A percentile compares a stretch with the other conserved stretches of the same genome.
Evolutionary conservation across 2,329 filamentous ascomycete genomes (phyloP).

Genomic region (Gremmenia infestans): DNA sequence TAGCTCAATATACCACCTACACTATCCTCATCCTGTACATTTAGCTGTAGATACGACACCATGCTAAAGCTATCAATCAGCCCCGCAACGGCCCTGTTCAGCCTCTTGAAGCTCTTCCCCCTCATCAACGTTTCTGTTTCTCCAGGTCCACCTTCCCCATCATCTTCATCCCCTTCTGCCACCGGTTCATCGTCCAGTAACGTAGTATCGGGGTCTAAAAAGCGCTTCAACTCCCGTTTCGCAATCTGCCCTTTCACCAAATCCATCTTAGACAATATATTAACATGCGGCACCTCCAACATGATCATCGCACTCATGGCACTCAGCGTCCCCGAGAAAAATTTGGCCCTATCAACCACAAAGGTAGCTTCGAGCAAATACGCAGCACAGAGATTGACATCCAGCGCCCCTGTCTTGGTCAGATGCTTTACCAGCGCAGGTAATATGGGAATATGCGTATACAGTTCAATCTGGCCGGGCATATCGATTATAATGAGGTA

Average conservation of each 20-base stretch:
- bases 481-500: slow-evolving; percentile 98
- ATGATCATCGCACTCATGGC: slow-evolving; percentile 99
- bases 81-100: slow-evolving; percentile 84
- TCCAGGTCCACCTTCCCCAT: slow-evolving; percentile 46
- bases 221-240: slow-evolving; percentile 83
- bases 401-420: slow-evolving; percentile 71
- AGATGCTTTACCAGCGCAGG: slow-evolving; percentile 79
- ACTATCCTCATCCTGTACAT: slow-evolving; percentile 89
- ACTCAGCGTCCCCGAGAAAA: slow-evolving; percentile 90
- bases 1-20: slow-evolving; percentile 80
- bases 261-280: slow-evolving; percentile 97
- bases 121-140: slow-evolving; percentile 72
- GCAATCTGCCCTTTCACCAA: slow-evolving; percentile 84
- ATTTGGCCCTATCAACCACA: slow-evolving; percentile 92
- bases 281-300: slow-evolving; percentile 94
- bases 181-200: slow-evolving; percentile 68
- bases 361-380: slow-evolving; percentile 96
- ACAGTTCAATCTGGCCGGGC: slow-evolving; percentile 97
- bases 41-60: slow-evolving; percentile 89
- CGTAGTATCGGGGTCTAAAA: slow-evolving; percentile 78
- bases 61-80: slow-evolving; percentile 97
- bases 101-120: slow-evolving; percentile 71
- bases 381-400: slow-evolving; percentile 86
- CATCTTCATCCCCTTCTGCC: slow-evolving; percentile 36
- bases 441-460: slow-evolving; percentile 92